Base-by-base conservation (phyloP, 352 stramenopile species). In the Blastocystis sp. region DNA sequence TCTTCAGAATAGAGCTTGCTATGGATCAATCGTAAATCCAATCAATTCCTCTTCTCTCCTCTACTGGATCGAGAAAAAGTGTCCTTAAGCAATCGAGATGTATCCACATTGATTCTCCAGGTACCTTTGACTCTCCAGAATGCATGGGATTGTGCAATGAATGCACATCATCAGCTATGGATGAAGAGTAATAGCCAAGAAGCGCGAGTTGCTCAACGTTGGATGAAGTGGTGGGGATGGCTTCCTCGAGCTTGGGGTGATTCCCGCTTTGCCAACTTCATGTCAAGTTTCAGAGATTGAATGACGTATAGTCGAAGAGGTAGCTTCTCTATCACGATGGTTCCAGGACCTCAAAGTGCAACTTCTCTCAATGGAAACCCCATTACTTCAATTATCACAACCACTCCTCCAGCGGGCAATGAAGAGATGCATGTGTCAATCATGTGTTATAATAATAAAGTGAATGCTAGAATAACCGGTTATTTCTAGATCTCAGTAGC, bases 381-480 rank as follows among this genome's bases (percentile, higher is more conserved):
- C 1, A 68, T 84, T 22, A 84, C 73, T 37, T 84, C 73, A 22
- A 84, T 84, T 30, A 22, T 68, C 53, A 68, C 51, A 35, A 35
- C 59, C 3, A 27, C 5, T 13, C 27, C 73, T 62, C 73, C 73
- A 11, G 40, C 35, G 7, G 73, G 73, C 17, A 84, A 84, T 42
- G 73, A 84, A 42, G 73, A 84, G 53, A 68, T 62, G 13, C 73
- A 84, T 42, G 35, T 66, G 2, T 84, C 73, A 22, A 37, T 84
- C 13, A 68, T 84, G 24, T 84, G 51, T 57, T 84, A 84, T 57
- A 60, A 53, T 27, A 84, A 84, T 22, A 84, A 84, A 44, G 64
- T 76, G 6, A n/a, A 19, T 5, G 19, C 22, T 24, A 48, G 33
- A 30, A 24, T 0, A 22, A 44, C 11, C 35, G 33, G 48, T 37